Evolutionary conservation across 208 protist genomes (phyloP), one percentile per base, ranked within the genome.

Genomic region (Zelonia costaricensis): DNA sequence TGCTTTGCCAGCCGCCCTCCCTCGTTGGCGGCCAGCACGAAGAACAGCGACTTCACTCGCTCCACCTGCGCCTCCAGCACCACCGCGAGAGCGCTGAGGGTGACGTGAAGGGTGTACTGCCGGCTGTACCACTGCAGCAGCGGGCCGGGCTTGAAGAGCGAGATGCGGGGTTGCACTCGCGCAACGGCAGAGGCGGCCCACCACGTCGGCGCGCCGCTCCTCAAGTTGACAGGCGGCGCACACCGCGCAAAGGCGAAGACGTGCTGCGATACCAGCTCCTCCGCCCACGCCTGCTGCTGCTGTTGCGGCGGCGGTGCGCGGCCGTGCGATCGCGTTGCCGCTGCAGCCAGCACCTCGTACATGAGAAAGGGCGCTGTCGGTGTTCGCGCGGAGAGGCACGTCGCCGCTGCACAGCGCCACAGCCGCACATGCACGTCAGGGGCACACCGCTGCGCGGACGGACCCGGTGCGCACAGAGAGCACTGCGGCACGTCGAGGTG

Each of bases 11-110:
- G 13, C 20, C 51, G 39, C 25, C 39, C 49, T 1, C 42, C 49
- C 30, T 58, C 49, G 22, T 38, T 57, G 0, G 61, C 47, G 2
- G 43, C 51, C 10, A 56, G 27, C 40, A 54, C 49, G 10, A 67
- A 58, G 1, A 55, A 51, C 38, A 67, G 36, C 39, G 23, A 10
- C 61, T 57, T 58, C 4, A 67, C 39, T 5, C 42, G 61, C 49
- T 67, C 61, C 47, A 67, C 61, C 51, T 67, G 27, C 48, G 61
- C 48, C 27, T 48, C 49, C 28, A 58, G 22, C 38, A 67, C 38
- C 42, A 16, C 35, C 4, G 36, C 61, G 31, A 67, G 49, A 12
- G 10, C 0, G 49, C 39, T n/a, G 36, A 44, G 42, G 22, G 43
- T 49, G 23, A 38, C 13, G 49, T 67, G 61, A 16, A 58, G 49